A percentile compares a stretch with the other conserved stretches of the same genome.
Conservation (phyloP, 2,329 filamentous ascomycete species). For the Fonsecaea pedrosoi region DNA sequence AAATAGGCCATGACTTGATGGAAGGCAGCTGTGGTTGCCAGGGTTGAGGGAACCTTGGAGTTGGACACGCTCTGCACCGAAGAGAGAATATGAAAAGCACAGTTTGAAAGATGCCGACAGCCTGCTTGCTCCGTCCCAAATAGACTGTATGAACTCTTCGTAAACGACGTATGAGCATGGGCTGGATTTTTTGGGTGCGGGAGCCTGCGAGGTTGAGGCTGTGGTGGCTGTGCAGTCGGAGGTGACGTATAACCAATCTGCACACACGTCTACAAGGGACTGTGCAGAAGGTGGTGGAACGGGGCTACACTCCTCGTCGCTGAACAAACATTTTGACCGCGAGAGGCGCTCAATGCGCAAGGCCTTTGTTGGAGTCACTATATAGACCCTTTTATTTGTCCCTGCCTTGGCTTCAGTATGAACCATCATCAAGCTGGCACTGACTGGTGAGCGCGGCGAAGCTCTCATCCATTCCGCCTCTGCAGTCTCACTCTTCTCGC, state of each 20-base stretch:
- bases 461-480: background rate
- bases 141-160: background rate
- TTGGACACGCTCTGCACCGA: slow-evolving; percentile 13
- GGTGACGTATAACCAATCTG: background rate
- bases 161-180: background rate
- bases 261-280: background rate
- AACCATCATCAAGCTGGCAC: background rate
- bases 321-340: slow-evolving; percentile 2
- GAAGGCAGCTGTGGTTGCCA: slow-evolving; percentile 1
- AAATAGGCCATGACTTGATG: slow-evolving; percentile 5
- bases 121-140: background rate
- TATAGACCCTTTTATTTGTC: background rate
- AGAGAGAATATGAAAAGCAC: slow-evolving; percentile 13
- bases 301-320: background rate
- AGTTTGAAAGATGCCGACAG: background rate
- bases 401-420: background rate
- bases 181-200: background rate
- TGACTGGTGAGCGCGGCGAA: slow-evolving; percentile 8
- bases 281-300: background rate
- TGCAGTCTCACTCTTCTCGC: background rate
- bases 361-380: background rate
- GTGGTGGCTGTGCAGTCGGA: background rate
- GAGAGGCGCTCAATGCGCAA: slow-evolving; percentile 4
- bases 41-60: slow-evolving; percentile 17
- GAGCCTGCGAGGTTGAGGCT: background rate